phyloP scores from a whole-genome alignment of 192 early-diverging fungal species.

The Chytriomyces sp. region DNA sequence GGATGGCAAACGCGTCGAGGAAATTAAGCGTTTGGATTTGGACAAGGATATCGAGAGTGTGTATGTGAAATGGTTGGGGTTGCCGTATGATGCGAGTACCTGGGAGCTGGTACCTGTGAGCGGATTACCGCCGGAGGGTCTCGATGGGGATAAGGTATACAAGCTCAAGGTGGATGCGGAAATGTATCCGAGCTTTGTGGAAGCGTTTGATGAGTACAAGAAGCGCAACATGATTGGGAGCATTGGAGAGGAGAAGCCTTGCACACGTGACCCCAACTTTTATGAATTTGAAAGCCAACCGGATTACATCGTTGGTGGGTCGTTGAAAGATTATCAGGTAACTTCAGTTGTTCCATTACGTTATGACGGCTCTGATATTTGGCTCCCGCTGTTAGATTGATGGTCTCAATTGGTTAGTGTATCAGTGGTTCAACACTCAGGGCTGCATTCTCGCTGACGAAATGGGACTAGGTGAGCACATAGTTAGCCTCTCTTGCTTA shows the following conservation, averaged over 20 bases:
- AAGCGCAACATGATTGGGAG: slow-evolving; percentile 36
- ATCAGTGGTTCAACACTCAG: slow-evolving; percentile 62
- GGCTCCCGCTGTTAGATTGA: slow-evolving; percentile 24
- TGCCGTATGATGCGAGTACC: slow-evolving; percentile 54
- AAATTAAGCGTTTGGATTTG: slow-evolving; percentile 17
- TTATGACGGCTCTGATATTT: neutral
- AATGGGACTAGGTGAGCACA: slow-evolving; percentile 69
- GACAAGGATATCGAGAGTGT: slow-evolving; percentile 50
- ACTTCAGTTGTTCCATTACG: slow-evolving; percentile 23
- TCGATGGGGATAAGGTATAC: slow-evolving; percentile 33
- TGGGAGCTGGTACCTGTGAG: slow-evolving; percentile 23
- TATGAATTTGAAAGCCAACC: slow-evolving; percentile 59
- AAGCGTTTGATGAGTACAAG: slow-evolving; percentile 40
- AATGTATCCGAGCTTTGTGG: slow-evolving; percentile 31
- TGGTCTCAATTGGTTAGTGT: slow-evolving; percentile 58
- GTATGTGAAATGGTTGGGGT: slow-evolving; percentile 67
- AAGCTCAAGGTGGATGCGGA: slow-evolving; percentile 38
- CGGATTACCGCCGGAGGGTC: neutral
- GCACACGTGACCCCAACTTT: slow-evolving; percentile 36
- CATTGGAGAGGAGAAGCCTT: slow-evolving; percentile 24
- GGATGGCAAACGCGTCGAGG: neutral
- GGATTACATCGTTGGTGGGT: slow-evolving; percentile 52
- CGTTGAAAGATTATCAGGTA: slow-evolving; percentile 68
- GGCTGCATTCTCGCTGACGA: slow-evolving; percentile 75
- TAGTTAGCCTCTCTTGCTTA: too few species aligned